A percentile compares a stretch with the other conserved stretches of the same genome.
Conservation (phyloP, 2,329 filamentous ascomycete genomes). For the Camptophora hylomeconis region DNA sequence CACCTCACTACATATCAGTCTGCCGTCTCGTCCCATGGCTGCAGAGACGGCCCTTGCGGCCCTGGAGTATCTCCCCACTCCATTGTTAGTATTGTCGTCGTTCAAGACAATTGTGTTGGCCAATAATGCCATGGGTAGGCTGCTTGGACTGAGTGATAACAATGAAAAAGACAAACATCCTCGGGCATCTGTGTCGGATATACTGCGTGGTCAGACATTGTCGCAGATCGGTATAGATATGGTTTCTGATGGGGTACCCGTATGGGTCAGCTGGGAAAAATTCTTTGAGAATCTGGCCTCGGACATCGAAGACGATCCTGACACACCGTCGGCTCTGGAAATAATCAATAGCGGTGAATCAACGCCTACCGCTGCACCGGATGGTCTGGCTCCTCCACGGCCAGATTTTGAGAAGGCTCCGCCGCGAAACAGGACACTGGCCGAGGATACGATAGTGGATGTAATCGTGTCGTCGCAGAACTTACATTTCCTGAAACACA, state of each 20-base stretch:
- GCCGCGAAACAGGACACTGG: conserved; percentile 21
- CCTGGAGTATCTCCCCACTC: conserved; percentile 62
- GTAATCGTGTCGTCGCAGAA: conserved; percentile 48
- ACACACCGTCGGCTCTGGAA: not conserved
- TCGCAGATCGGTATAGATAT: conserved; percentile 62
- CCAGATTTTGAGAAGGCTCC: conserved; percentile 4
- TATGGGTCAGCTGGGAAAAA: conserved; percentile 38
- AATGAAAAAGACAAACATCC: conserved; percentile 12
- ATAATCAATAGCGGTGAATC: conserved; percentile 6
- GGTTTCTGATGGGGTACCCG: conserved; percentile 49
- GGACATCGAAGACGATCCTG: conserved; percentile 1
- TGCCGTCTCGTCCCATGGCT: conserved; percentile 10
- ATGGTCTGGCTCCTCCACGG: not conserved
- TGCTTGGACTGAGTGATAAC: conserved; percentile 46
- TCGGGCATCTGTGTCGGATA: conserved; percentile 38
- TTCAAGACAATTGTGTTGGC: conserved; percentile 59
- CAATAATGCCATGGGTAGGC: conserved; percentile 60
- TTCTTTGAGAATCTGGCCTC: conserved; percentile 41
- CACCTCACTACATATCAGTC: conserved; percentile 12
- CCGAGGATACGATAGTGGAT: conserved; percentile 51
- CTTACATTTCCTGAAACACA: conserved; percentile 27
- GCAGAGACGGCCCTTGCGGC: conserved; percentile 45
- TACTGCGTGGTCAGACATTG: conserved; percentile 51
- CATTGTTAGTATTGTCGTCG: conserved; percentile 54
- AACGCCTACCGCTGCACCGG: conserved; percentile 6